Percentiles rank a stretch among this genome's conserved stretches.
Evolutionary conservation across 495 filamentous ascomycete genomes (phyloP).

Genomic region (Penicillium mononematosum): DNA sequence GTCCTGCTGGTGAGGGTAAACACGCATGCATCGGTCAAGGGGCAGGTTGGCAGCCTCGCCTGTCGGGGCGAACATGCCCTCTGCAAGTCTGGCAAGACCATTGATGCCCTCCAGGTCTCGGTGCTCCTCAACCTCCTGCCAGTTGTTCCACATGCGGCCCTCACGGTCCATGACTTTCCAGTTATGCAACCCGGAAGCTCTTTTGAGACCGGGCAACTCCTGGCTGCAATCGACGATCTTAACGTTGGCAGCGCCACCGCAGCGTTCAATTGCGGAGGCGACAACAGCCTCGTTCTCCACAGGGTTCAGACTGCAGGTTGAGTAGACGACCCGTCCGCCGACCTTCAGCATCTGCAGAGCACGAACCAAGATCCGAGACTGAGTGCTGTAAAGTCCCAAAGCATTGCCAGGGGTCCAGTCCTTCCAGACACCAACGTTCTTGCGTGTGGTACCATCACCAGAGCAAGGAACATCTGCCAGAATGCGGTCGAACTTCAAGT

Average conservation of each 20-base stretch:
- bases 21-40: slow-evolving; percentile 82
- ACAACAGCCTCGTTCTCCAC: slow-evolving; percentile 97
- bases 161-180: slow-evolving; percentile 92
- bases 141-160: slow-evolving; percentile 70
- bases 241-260: slow-evolving; percentile 80
- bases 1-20: slow-evolving; percentile 94
- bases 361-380: slow-evolving; percentile 85
- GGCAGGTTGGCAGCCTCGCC: slow-evolving; percentile 61
- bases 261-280: slow-evolving; percentile 79
- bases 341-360: slow-evolving; percentile 96
- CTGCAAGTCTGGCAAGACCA: slow-evolving; percentile 61
- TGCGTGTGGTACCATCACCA: slow-evolving; percentile 87
- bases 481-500: slow-evolving; percentile 95
- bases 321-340: slow-evolving; percentile 92
- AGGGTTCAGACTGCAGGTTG: slow-evolving; percentile 97
- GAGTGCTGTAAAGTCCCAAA: slow-evolving; percentile 77
- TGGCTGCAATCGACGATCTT: slow-evolving; percentile 77
- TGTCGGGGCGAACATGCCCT: slow-evolving; percentile 79
- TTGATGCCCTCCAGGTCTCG: slow-evolving; percentile 55
- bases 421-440: slow-evolving; percentile 91
- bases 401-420: slow-evolving; percentile 87
- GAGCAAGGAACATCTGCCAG: slow-evolving; percentile 96
- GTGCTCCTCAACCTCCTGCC: slow-evolving; percentile 70
- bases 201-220: slow-evolving; percentile 71
- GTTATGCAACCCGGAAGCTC: slow-evolving; percentile 64